phyloP scores from a whole-genome alignment of 2,329 filamentous ascomycete genomes.

The Fusarium graminum region DNA sequence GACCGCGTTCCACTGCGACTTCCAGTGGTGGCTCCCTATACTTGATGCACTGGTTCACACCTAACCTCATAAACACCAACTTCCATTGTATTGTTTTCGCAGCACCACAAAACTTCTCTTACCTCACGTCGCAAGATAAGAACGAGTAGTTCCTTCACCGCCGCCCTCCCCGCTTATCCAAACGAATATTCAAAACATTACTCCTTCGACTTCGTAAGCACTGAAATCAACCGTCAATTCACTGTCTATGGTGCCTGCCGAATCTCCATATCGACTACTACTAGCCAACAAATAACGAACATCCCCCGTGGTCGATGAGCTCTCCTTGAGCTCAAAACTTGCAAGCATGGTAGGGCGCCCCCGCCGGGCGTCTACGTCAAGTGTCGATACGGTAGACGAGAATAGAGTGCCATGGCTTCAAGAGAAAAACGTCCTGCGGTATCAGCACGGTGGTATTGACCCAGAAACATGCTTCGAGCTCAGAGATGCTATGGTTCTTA shows the following conservation, averaged over 20 bases:
- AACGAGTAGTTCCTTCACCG: too few species aligned
- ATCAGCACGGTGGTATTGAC: slow-evolving; percentile 43
- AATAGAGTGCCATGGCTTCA: slow-evolving; percentile 53
- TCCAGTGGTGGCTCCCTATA: not conserved
- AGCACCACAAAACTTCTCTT: not conserved
- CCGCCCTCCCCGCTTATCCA: not conserved
- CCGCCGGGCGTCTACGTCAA: slow-evolving; percentile 61
- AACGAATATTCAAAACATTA: not conserved
- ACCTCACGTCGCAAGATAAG: not conserved
- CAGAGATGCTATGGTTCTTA: slow-evolving; percentile 70
- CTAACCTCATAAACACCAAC: not conserved
- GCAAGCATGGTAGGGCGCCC: slow-evolving; percentile 58
- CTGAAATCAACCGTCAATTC: not conserved
- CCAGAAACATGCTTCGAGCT: slow-evolving; percentile 74
- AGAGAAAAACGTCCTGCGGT: slow-evolving; percentile 54
- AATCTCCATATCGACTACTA: slow-evolving; percentile 3
- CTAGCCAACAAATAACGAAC: slow-evolving; percentile 4
- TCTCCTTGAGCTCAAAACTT: slow-evolving; percentile 25
- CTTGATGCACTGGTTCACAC: not conserved
- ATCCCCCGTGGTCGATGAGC: slow-evolving; percentile 30
- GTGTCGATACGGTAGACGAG: slow-evolving; percentile 59
- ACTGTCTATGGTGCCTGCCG: not conserved
- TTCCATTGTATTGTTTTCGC: not conserved
- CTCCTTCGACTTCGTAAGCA: not conserved
- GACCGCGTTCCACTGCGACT: slow-evolving; percentile 36